Base-by-base conservation (phyloP, 2,329 filamentous ascomycete species). In the Fusarium sp. region DNA sequence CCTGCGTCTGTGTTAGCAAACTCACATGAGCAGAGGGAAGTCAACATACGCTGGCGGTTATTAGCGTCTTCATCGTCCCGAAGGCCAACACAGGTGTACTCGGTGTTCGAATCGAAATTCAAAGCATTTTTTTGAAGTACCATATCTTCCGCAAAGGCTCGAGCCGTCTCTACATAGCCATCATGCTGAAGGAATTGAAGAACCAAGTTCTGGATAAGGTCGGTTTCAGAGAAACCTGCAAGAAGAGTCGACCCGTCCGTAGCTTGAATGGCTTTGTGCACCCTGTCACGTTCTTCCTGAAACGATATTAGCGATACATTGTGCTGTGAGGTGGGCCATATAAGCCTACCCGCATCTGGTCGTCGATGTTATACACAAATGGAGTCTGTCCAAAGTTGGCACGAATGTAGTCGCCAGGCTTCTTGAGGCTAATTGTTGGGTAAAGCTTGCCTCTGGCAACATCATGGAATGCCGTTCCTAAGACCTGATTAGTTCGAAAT, bases 161-260 rank as follows among this genome's bases (percentile, higher is more conserved):
- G 89, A 11, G 94, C 94, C 1, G 95, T 97, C 72, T 98, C 95
- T 10, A 98, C 91, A 73, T 98, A 98, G 63, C 96, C 96, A 75
- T 98, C 96, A 74, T 98, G 95, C 40, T 94, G 92, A 16, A 99
- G 84, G 72, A 97, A 98, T 80, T 98, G 94, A 41, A 94, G 86
- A 20, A 90, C 87, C 60, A 98, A 83, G 73, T 92, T 88, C 77
- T 98, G 94, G 40, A 97, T 89, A 49, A 98, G 85, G 27, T 92
- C 86, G 3, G 89, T 91, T 79, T 98, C 95, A 65, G 87, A 88
- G 67, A 92, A 83, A 4, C 85, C 85, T 4, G 89, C 87, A 34
- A 89, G 87, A 9, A 96, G 82, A 24, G 79, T 83, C 29, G 87
- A 84, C n/a, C 91, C 86, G 70, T 86, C 86, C 60, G 87, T 83